phyloP scores from a whole-genome alignment of 192 early-diverging fungal genomes.

The Mortierella hygrophila region DNA sequence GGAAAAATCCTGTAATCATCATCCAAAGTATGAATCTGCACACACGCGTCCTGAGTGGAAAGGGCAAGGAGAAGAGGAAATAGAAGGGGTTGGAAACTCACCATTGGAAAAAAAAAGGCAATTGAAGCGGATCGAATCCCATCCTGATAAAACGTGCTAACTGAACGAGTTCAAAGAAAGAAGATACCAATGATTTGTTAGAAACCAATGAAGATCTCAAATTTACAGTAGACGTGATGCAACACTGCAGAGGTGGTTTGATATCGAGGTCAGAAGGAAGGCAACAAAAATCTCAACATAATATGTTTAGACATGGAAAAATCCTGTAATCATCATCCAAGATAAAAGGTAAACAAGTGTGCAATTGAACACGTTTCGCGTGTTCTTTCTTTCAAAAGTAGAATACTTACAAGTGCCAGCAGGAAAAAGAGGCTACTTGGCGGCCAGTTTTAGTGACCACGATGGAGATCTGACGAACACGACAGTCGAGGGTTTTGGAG shows the following conservation, averaged over 20 bases:
- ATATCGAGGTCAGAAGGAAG: constrained; percentile 54
- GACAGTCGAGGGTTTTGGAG: not conserved
- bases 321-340: constrained; percentile 57
- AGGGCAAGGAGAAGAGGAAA: not conserved
- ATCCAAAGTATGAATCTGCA: constrained; percentile 25
- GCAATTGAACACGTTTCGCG: not conserved
- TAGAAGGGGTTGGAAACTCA: not conserved
- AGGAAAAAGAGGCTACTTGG: not conserved
- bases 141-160: too few species aligned
- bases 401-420: not conserved
- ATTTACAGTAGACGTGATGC: not conserved
- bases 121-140: too few species aligned
- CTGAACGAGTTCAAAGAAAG: not conserved
- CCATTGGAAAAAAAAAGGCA: not conserved
- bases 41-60: not conserved
- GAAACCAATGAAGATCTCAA: not conserved
- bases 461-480: not conserved
- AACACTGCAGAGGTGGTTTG: too few species aligned
- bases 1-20: constrained; percentile 57
- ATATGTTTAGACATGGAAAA: constrained; percentile 57
- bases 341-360: not conserved
- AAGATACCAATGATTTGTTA: not conserved
- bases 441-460: not conserved
- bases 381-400: not conserved
- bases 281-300: constrained; percentile 56